Evolutionary conservation across 352 stramenopile species (phyloP).

Genomic region (Plasmopara viticola): DNA sequence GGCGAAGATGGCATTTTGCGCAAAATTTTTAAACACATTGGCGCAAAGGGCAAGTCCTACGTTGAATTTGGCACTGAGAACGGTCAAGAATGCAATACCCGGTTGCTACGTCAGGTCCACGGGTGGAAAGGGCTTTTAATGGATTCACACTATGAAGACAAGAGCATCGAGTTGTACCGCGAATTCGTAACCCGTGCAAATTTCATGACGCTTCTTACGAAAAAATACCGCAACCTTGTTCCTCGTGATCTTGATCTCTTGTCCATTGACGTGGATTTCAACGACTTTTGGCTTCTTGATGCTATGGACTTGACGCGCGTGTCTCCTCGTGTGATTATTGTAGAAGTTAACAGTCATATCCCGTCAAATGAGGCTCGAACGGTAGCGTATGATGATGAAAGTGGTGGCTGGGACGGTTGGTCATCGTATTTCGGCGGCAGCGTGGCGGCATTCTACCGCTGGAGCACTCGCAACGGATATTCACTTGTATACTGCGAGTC

Average conservation of each 20-base stretch:
- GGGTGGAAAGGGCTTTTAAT: conserved; percentile 54
- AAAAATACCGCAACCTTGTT: conserved; percentile 31
- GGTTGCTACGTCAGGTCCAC: conserved; percentile 37
- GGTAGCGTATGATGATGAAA: conserved; percentile 38
- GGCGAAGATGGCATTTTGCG: conserved; percentile 60
- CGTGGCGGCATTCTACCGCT: conserved; percentile 41
- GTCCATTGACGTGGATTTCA: conserved; percentile 72
- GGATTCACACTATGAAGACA: conserved; percentile 42
- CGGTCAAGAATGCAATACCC: conserved; percentile 56
- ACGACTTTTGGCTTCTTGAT: conserved; percentile 66
- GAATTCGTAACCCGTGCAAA: conserved; percentile 62
- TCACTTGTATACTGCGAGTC: conserved; percentile 78
- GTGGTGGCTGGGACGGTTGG: conserved; percentile 37
- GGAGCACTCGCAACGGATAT: conserved; percentile 37
- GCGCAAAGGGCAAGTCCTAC: conserved; percentile 29
- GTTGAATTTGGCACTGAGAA: conserved; percentile 67
- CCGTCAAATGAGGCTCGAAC: conserved; percentile 32
- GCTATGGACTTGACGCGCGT: conserved; percentile 39
- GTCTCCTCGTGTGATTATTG: conserved; percentile 46
- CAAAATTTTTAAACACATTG: conserved; percentile 52
- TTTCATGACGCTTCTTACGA: conserved; percentile 44
- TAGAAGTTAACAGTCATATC: conserved; percentile 64
- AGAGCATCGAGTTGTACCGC: conserved; percentile 41
- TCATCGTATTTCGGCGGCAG: conserved; percentile 57
- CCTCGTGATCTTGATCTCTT: conserved; percentile 48